These are phyloP conservation scores for Rhizoclosmatium sp. DNA, from an alignment of 192 early-diverging fungal species.

Conservation along the genomic window DNA sequence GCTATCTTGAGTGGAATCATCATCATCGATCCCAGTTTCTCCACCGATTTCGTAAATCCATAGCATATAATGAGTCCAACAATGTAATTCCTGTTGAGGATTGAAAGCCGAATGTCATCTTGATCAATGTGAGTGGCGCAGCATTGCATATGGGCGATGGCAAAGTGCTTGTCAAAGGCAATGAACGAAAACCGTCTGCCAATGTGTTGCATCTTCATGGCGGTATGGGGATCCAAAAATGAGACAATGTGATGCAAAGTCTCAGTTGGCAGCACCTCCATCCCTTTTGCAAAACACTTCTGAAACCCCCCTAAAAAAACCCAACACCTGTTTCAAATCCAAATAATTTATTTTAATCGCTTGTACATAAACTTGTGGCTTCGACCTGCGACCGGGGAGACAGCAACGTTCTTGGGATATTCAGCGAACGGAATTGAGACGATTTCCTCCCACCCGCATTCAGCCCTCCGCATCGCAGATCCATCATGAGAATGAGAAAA, in stretches of 20 bases:
- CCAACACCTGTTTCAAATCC: neutral
- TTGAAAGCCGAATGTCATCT: neutral
- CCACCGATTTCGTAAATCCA: conserved; percentile 21
- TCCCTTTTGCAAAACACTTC: neutral
- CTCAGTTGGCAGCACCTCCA: conserved; percentile 2
- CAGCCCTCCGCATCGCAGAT: neutral
- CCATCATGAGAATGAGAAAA: conserved; percentile 1
- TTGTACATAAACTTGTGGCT: conserved; percentile 5
- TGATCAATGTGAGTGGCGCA: neutral
- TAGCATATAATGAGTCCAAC: neutral
- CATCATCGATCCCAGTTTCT: neutral
- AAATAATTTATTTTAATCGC: neutral
- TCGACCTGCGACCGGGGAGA: neutral
- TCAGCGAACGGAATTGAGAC: neutral
- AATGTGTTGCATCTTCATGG: conserved; percentile 13
- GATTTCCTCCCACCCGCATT: conserved; percentile 1
- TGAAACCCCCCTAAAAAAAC: neutral
- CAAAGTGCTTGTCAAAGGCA: neutral
- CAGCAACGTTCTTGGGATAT: neutral
- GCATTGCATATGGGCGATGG: conserved; percentile 4
- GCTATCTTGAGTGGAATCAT: neutral
- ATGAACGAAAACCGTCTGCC: conserved; percentile 11
- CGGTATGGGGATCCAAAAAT: conserved; percentile 9
- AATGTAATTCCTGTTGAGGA: conserved; percentile 23
- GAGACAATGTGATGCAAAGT: neutral